phyloP scores from a whole-genome alignment of 2,329 filamentous ascomycete species.

The Penicillium sp. region DNA sequence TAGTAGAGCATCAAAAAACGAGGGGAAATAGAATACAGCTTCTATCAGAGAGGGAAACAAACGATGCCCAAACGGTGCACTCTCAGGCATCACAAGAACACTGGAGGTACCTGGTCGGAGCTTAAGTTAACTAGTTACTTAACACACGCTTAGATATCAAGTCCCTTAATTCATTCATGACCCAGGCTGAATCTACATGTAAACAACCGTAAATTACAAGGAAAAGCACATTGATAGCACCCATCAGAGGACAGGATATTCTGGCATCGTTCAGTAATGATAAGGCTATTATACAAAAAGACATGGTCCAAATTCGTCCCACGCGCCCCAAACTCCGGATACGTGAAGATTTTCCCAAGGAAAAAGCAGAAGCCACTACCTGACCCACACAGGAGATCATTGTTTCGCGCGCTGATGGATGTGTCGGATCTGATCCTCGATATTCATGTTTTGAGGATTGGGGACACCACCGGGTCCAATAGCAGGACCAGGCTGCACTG shows the following conservation, averaged over 20 bases:
- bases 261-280: neutral
- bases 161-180: too few relatives aligned
- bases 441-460: constrained; percentile 55
- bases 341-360: neutral
- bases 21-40: too few relatives aligned
- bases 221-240: neutral
- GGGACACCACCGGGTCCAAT: constrained; percentile 30
- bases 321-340: constrained; percentile 7
- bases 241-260: neutral
- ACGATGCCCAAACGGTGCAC: too few relatives aligned
- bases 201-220: neutral
- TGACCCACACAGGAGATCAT: constrained; percentile 12
- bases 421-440: constrained; percentile 77
- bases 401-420: constrained; percentile 56
- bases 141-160: too few relatives aligned
- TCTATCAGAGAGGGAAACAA: too few relatives aligned
- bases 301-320: constrained; percentile 5
- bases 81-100: too few relatives aligned
- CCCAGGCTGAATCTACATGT: too few relatives aligned
- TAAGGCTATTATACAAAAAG: constrained; percentile 11
- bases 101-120: too few relatives aligned
- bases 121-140: too few relatives aligned
- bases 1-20: too few relatives aligned
- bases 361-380: neutral
- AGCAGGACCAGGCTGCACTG: constrained; percentile 24